These are phyloP conservation scores for Lipomyces mesembrius DNA, from an alignment of 805 yeast species.

Conservation along the genomic window DNA sequence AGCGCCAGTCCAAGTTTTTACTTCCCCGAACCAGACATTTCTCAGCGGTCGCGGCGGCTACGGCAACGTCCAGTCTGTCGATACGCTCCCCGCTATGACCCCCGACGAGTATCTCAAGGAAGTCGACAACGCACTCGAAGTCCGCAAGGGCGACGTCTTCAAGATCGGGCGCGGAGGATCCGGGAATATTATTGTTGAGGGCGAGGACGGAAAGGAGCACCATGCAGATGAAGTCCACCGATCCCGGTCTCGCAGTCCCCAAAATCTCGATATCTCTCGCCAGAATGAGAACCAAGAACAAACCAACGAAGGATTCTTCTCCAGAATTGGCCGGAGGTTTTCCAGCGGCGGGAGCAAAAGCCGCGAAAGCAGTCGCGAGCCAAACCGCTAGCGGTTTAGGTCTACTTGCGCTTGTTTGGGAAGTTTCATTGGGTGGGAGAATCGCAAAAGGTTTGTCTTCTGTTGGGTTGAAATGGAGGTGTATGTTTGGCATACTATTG, in stretches of 20 bases:
- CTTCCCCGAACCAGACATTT: constrained; percentile 45
- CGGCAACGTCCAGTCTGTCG: constrained; percentile 46
- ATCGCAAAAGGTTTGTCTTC: not conserved
- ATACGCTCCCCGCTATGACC: constrained; percentile 41
- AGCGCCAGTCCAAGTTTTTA: constrained; percentile 47
- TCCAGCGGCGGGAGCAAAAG: constrained; percentile 15
- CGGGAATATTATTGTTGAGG: constrained; percentile 44
- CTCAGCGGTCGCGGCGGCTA: constrained; percentile 49
- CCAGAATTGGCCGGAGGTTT: constrained; percentile 20
- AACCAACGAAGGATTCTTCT: constrained; percentile 15
- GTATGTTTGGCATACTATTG: no score
- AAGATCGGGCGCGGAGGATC: constrained; percentile 49
- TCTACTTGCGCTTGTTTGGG: not conserved
- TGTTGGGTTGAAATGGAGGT: not conserved
- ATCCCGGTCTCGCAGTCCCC: constrained; percentile 3
- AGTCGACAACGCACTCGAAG: constrained; percentile 43
- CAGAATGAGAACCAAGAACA: constrained; percentile 3
- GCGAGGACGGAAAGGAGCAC: constrained; percentile 20
- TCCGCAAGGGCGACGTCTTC: constrained; percentile 43
- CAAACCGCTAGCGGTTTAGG: not conserved
- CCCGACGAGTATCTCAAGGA: constrained; percentile 46
- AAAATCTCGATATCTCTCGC: not conserved
- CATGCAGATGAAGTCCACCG: constrained; percentile 8
- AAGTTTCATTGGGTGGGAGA: not conserved
- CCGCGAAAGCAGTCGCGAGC: constrained; percentile 11